Evolutionary conservation across 768 basidiomycete genomes (phyloP).

Genomic region (Lentinula sp.): DNA sequence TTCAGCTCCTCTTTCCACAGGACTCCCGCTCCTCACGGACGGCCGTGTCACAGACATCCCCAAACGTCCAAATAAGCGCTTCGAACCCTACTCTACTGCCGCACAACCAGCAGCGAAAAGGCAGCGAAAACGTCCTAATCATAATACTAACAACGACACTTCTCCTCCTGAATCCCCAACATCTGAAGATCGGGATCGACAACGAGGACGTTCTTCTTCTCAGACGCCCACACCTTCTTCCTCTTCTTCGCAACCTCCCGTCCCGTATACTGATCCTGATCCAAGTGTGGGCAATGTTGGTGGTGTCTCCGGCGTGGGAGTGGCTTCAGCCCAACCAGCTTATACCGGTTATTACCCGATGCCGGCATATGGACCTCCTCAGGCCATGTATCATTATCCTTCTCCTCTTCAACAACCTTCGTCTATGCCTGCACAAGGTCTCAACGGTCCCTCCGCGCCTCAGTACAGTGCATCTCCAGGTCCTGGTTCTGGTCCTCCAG

Average conservation of each 20-base stretch:
- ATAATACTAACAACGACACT: not conserved
- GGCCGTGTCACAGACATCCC: conserved; percentile 33
- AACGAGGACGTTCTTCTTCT: not conserved
- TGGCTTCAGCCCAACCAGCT: not conserved
- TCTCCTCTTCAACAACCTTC: not conserved
- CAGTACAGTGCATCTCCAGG: not conserved
- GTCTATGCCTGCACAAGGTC: not conserved
- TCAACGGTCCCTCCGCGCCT: not conserved
- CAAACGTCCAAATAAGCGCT: conserved; percentile 32
- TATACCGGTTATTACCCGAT: not conserved
- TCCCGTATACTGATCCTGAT: not conserved
- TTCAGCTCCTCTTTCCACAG: conserved; percentile 36
- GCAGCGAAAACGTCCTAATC: not conserved
- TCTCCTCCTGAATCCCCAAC: not conserved
- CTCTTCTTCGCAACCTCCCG: not conserved
- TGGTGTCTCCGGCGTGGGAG: not conserved
- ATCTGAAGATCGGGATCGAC: not conserved
- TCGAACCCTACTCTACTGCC: conserved; percentile 29
- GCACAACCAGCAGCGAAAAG: not conserved
- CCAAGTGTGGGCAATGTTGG: too few relatives aligned
- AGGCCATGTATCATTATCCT: not conserved
- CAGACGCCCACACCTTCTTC: not conserved
- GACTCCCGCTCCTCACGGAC: conserved; percentile 44
- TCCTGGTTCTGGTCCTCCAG: not conserved
- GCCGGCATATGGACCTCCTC: not conserved